Evolutionary conservation across 805 yeast genomes (phyloP).

Genomic region (Kockiozyma suomiensis): DNA sequence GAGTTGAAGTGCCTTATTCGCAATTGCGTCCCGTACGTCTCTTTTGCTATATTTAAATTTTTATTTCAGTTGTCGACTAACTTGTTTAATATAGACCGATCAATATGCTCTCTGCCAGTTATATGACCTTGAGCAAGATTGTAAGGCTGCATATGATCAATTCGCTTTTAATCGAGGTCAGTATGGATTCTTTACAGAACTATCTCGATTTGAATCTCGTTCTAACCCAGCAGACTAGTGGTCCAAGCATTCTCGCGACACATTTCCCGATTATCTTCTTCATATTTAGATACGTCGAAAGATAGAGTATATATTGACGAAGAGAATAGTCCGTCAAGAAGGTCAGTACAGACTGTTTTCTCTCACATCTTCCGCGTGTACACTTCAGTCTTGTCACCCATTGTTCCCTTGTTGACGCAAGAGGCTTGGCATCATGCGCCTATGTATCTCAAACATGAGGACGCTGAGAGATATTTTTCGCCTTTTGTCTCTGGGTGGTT

Average conservation of each 20-base stretch:
- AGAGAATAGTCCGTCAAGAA: constrained; percentile 51
- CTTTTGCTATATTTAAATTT: not conserved
- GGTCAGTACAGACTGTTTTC: constrained; percentile 68
- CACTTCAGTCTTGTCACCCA: constrained; percentile 72
- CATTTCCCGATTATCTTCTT: constrained; percentile 72
- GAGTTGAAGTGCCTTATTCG: constrained; percentile 41
- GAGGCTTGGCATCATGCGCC: constrained; percentile 78
- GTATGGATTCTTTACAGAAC: not conserved
- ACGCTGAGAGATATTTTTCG: constrained; percentile 40
- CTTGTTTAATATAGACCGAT: constrained; percentile 48
- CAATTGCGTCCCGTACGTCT: constrained; percentile 36
- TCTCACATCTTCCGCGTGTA: constrained; percentile 60
- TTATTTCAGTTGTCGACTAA: not conserved
- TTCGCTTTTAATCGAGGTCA: constrained; percentile 62
- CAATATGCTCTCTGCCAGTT: constrained; percentile 62
- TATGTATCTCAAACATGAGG: constrained; percentile 32
- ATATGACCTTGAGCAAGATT: constrained; percentile 48
- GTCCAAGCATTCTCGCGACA: constrained; percentile 69
- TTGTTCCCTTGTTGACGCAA: constrained; percentile 81
- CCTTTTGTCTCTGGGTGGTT: constrained; percentile 56
- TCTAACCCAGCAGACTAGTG: constrained; percentile 42
- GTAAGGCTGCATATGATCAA: constrained; percentile 52
- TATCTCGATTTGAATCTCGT: not conserved
- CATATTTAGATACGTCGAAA: constrained; percentile 83
- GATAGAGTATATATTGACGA: constrained; percentile 80